phyloP scores from a whole-genome alignment of 257 asterid species.

The Ajuga chamaepitys region DNA sequence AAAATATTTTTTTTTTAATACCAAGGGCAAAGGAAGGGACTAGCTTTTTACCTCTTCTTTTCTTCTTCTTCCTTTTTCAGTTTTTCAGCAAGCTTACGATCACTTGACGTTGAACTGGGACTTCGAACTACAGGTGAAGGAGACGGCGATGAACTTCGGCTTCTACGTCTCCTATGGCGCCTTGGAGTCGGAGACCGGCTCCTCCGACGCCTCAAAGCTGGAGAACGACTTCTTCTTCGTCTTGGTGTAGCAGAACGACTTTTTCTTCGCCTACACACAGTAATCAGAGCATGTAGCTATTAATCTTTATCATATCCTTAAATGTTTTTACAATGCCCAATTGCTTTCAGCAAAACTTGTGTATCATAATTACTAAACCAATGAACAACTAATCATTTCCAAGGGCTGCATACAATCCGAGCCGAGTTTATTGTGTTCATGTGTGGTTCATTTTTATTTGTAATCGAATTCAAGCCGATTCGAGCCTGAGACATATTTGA shows the following conservation, averaged over 20 bases:
- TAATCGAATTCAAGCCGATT: too few species aligned
- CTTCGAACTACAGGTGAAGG: conserved; percentile 54
- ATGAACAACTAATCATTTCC: neutral
- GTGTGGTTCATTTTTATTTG: too few species aligned
- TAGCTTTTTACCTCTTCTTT: conserved; percentile 45
- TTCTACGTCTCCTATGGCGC: conserved; percentile 61
- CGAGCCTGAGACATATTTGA: too few species aligned
- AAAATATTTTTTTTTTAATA: neutral
- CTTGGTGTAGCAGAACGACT: conserved; percentile 51
- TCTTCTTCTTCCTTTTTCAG: conserved; percentile 67
- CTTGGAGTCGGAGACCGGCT: conserved; percentile 63
- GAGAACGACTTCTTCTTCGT: conserved; percentile 58
- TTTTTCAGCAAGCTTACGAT: conserved; percentile 51
- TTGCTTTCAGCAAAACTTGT: neutral
- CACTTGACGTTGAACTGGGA: conserved; percentile 44
- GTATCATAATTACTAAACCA: neutral
- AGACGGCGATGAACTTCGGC: conserved; percentile 52
- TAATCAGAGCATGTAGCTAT: too few species aligned
- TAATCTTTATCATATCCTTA: too few species aligned
- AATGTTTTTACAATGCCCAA: neutral
- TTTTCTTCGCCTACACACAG: conserved; percentile 41
- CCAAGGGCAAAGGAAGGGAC: neutral
- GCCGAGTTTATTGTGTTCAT: too few species aligned
- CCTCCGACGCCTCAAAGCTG: conserved; percentile 49
- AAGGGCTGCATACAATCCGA: too few species aligned